These are phyloP conservation scores for Cercospora nicotianae DNA, from an alignment of 2,329 filamentous ascomycete genomes.

Conservation along the genomic window DNA sequence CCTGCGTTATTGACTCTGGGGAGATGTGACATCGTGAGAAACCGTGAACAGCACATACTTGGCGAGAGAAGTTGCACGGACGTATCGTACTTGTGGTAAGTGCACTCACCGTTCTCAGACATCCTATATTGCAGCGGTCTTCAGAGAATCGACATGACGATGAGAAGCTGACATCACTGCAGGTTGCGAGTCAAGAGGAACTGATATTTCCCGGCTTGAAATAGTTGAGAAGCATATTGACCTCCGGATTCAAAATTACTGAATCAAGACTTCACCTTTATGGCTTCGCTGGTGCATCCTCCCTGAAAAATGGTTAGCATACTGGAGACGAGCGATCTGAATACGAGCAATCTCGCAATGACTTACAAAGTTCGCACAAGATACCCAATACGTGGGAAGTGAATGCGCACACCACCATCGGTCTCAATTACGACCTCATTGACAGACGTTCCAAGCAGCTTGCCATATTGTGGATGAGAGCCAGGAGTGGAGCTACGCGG, in stretches of 20 bases:
- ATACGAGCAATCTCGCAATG: neutral
- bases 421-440: slow-evolving; percentile 35
- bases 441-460: slow-evolving; percentile 29
- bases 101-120: neutral
- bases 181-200: neutral
- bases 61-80: neutral
- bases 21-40: neutral
- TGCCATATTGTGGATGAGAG: slow-evolving; percentile 34
- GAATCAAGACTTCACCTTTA: neutral
- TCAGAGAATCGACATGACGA: neutral
- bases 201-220: neutral
- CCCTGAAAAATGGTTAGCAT: neutral
- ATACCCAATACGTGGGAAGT: slow-evolving; percentile 45
- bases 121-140: neutral
- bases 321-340: neutral
- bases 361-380: slow-evolving; percentile 28
- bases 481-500: slow-evolving; percentile 28
- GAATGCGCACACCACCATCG: slow-evolving; percentile 36
- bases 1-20: neutral
- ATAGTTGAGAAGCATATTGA: neutral
- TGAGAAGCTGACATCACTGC: neutral
- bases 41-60: neutral
- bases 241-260: neutral
- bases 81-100: neutral
- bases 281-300: slow-evolving; percentile 12